A percentile compares a stretch with the other conserved stretches of the same genome.
Evolutionary conservation across 192 early-diverging fungal genomes (phyloP).

Genomic region (Diversispora eburnea): DNA sequence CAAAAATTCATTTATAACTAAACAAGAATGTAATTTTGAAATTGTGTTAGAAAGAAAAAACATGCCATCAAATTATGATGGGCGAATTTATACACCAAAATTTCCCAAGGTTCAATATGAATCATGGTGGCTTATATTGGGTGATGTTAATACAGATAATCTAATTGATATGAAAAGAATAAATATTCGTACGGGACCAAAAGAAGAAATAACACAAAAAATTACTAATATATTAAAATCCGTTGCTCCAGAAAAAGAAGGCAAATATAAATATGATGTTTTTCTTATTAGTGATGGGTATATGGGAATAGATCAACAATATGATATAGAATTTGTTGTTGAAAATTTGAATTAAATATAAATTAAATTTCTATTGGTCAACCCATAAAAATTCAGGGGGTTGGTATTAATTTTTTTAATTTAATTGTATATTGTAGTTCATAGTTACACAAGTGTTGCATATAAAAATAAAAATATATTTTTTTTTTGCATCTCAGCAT

Average conservation of each 20-base stretch:
- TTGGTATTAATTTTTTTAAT: too few species aligned
- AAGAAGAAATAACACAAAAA: conserved; percentile 29
- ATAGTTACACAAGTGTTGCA: too few species aligned
- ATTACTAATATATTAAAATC: conserved; percentile 52
- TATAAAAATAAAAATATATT: too few species aligned
- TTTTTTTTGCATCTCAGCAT: too few species aligned
- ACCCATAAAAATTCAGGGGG: too few species aligned
- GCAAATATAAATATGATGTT: conserved; percentile 55
- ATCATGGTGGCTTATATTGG: conserved; percentile 89
- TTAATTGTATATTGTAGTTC: too few species aligned
- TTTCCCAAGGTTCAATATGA: conserved; percentile 94
- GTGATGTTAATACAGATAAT: conserved; percentile 57
- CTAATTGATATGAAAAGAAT: conserved; percentile 79
- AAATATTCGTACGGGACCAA: conserved; percentile 52
- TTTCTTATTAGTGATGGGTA: conserved; percentile 77
- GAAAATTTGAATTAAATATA: too few species aligned
- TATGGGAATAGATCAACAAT: conserved; percentile 65
- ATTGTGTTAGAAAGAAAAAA: conserved; percentile 25
- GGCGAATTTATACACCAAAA: conserved; percentile 71
- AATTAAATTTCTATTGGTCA: neutral
- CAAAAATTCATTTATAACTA: conserved; percentile 44
- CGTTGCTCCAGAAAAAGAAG: conserved; percentile 59
- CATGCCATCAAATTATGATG: conserved; percentile 34
- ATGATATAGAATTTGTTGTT: conserved; percentile 46
- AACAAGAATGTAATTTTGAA: conserved; percentile 28